Base-by-base conservation (phyloP, 345 rosid species). In the Salix viminalis region DNA sequence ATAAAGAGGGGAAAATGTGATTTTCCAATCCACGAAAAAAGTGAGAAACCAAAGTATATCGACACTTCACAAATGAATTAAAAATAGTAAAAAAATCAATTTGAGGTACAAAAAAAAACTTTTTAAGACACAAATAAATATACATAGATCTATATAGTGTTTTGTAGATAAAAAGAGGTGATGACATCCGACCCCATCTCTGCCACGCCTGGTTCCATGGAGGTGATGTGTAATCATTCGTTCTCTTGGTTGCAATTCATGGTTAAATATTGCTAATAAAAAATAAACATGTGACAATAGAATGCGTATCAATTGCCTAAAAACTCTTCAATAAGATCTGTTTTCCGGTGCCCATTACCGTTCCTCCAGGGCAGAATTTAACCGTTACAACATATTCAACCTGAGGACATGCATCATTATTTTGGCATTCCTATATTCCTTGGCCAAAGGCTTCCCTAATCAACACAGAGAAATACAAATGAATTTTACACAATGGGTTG, bases 401-500 rank as follows among this genome's bases (percentile, higher is more conserved):
- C n/a, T 14, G 50, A 66, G 42, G 13, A 50, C 46, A 3, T 0
- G 58, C 2, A 64, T 60, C 65, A 54, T 67, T 41, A 54, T 80
- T 74, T 48, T 58, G 67, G 77, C 64, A 58, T 58, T 23, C 58
- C 64, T 58, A 72, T 65, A 79, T 26, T 71, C 36, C 76, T 77
- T 52, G 30, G n/a, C 74, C 15, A 70, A 69, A 58, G 24, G 42
- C 46, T 56, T 71, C 44, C 82, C 74, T 70, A 54, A 54, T 68
- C 79, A 72, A 72, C 71, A 73, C 69, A 79, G 7, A 23, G 69
- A 34, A 39, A 70, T 74, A 69, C 73, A 50, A 86, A 82, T 56
- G 84, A 79, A 81, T 70, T 81, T 74, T 76, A 79, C 85, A 76
- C 37, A 58, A 67, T 48, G 75, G 36, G 48, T 65, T 64, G 61